Conservation (phyloP, 805 yeast genomes). For the Hanseniaspora pseudoguilliermondii region DNA sequence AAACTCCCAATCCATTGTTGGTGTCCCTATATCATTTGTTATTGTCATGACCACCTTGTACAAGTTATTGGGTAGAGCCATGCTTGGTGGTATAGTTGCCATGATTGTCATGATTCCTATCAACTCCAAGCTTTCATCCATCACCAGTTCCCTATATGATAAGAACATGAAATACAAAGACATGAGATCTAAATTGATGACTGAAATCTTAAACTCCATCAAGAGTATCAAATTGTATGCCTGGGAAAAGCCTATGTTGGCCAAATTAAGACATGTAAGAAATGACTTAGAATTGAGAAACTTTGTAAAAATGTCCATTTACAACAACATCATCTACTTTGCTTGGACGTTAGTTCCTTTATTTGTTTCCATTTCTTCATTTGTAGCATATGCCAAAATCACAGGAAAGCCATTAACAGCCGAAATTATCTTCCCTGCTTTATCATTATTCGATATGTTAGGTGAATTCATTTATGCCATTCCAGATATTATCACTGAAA, state of each 20-base stretch:
- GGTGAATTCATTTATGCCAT: conserved; percentile 47
- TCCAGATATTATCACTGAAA: conserved; percentile 43
- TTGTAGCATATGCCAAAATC: conserved; percentile 39
- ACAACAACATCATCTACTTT: conserved; percentile 37
- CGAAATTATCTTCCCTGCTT: conserved; percentile 56
- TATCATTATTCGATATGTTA: conserved; percentile 46
- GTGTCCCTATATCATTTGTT: conserved; percentile 46
- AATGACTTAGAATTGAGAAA: conserved; percentile 46
- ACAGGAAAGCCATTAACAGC: conserved; percentile 44
- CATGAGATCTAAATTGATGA: conserved; percentile 42
- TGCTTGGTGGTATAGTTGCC: conserved; percentile 43
- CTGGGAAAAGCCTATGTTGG: conserved; percentile 56
- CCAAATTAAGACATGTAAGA: conserved; percentile 39
- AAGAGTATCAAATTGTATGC: conserved; percentile 56
- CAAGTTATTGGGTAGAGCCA: conserved; percentile 44
- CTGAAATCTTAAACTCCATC: conserved; percentile 47
- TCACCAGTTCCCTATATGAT: conserved; percentile 35
- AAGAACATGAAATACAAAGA: conserved; percentile 54
- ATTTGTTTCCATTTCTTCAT: conserved; percentile 49
- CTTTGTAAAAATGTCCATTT: conserved; percentile 36
- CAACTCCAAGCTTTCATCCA: conserved; percentile 37
- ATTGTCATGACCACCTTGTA: conserved; percentile 44
- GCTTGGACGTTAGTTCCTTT: conserved; percentile 57
- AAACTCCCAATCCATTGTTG: conserved; percentile 40
- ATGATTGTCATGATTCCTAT: conserved; percentile 47